These are phyloP conservation scores for Ilex asprella DNA, from an alignment of 257 asterid species.

Conservation along the genomic window DNA sequence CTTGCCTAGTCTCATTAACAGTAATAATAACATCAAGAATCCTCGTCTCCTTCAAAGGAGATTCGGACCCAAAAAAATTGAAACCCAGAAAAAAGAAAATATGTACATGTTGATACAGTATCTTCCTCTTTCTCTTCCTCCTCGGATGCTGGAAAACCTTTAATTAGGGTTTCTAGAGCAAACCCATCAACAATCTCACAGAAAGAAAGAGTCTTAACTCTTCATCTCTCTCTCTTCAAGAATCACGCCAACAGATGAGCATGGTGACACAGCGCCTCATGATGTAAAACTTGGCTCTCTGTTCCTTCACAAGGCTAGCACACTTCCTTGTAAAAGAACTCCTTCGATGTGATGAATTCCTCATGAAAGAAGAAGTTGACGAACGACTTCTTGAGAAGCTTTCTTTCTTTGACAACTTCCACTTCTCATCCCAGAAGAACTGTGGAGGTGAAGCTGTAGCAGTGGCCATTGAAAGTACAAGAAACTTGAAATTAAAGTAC, in stretches of 20 bases:
- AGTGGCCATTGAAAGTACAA: neutral
- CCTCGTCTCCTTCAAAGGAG: neutral
- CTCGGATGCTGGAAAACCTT: slow-evolving; percentile 48
- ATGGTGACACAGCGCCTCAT: slow-evolving; percentile 91
- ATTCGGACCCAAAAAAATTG: neutral
- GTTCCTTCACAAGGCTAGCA: slow-evolving; percentile 64
- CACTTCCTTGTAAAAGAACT: neutral
- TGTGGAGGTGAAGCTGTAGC: neutral
- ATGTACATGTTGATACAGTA: no score
- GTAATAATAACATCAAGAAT: slow-evolving; percentile 1
- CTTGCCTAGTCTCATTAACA: slow-evolving; percentile 1
- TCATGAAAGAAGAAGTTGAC: neutral
- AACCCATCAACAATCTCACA: slow-evolving; percentile 43
- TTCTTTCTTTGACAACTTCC: neutral
- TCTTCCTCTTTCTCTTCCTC: slow-evolving; percentile 26
- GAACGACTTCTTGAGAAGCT: neutral
- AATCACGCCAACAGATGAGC: slow-evolving; percentile 87
- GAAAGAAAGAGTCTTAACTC: slow-evolving; percentile 27
- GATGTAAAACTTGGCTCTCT: slow-evolving; percentile 80
- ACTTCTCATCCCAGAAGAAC: neutral
- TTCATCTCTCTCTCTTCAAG: slow-evolving; percentile 22
- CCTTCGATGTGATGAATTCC: neutral
- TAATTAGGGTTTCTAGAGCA: neutral
- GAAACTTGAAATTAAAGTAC: neutral
- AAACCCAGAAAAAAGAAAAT: neutral